These are phyloP conservation scores for Trametes polyzona DNA, from an alignment of 1,284 basidiomycete genomes.

Conservation along the genomic window DNA sequence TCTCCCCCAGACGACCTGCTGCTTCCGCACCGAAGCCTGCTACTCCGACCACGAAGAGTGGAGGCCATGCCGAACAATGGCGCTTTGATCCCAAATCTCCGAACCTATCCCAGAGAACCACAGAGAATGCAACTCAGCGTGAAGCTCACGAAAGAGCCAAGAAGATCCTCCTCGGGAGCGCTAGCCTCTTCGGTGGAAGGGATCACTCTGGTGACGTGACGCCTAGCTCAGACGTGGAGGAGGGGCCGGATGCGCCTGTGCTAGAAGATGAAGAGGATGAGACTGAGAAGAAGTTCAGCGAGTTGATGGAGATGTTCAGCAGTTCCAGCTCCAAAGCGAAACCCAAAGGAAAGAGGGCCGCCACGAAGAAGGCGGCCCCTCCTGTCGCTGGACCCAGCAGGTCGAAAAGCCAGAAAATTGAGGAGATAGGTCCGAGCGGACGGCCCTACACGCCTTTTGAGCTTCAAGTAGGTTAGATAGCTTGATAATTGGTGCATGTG, in stretches of 20 bases:
- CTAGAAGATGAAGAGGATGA: slow-evolving; percentile 49
- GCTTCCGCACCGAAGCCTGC: neutral
- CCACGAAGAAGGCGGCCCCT: slow-evolving; percentile 37
- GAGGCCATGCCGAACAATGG: slow-evolving; percentile 39
- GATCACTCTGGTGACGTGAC: slow-evolving; percentile 22
- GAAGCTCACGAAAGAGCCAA: slow-evolving; percentile 56
- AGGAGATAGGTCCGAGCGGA: slow-evolving; percentile 76
- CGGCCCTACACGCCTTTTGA: slow-evolving; percentile 83
- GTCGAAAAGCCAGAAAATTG: slow-evolving; percentile 44
- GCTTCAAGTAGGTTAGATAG: slow-evolving; percentile 59
- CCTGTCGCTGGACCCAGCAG: slow-evolving; percentile 35
- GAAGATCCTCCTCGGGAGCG: slow-evolving; percentile 54
- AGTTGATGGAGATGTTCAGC: slow-evolving; percentile 50
- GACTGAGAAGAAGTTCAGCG: slow-evolving; percentile 52
- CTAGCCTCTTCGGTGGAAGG: slow-evolving; percentile 36
- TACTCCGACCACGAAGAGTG: slow-evolving; percentile 2
- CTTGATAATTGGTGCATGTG: slow-evolving; percentile 4
- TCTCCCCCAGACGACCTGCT: slow-evolving; percentile 2
- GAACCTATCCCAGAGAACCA: slow-evolving; percentile 24
- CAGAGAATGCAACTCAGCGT: slow-evolving; percentile 28
- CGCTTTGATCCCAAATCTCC: slow-evolving; percentile 35
- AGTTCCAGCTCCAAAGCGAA: slow-evolving; percentile 43
- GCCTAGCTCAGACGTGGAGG: slow-evolving; percentile 28
- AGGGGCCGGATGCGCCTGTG: slow-evolving; percentile 32
- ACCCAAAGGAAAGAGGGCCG: slow-evolving; percentile 33